These are phyloP conservation scores for Kodamaea kakaduensis DNA, from an alignment of 805 yeast genomes.

Conservation along the genomic window DNA sequence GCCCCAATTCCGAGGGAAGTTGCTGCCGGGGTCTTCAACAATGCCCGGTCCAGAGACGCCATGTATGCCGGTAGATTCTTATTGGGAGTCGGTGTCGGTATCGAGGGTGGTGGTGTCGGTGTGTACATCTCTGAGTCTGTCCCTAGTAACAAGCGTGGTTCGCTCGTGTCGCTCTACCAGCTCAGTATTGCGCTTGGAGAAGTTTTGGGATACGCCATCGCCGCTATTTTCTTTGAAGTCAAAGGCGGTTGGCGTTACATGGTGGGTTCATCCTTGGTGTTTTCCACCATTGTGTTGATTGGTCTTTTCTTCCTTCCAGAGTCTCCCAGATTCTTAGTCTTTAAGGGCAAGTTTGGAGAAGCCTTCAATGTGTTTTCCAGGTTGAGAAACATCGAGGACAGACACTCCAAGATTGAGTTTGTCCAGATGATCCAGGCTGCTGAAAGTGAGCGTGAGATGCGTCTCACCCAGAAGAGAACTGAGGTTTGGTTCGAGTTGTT, in stretches of 20 bases:
- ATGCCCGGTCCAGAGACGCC: conserved; percentile 27
- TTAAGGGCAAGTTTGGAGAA: conserved; percentile 53
- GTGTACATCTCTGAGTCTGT: conserved; percentile 59
- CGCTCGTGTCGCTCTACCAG: conserved; percentile 59
- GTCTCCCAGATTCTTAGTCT: conserved; percentile 79
- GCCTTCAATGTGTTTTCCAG: conserved; percentile 55
- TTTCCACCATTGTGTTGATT: conserved; percentile 20
- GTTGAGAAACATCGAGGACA: conserved; percentile 51
- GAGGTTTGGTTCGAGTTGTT: conserved; percentile 50
- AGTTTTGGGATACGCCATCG: conserved; percentile 59
- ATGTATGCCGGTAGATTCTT: conserved; percentile 54
- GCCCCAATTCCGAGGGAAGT: conserved; percentile 1
- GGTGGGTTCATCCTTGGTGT: conserved; percentile 60
- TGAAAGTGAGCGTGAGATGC: conserved; percentile 40
- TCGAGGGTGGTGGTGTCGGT: conserved; percentile 64
- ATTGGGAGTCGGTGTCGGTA: conserved; percentile 62
- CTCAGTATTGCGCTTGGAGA: conserved; percentile 65
- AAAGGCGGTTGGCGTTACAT: conserved; percentile 61
- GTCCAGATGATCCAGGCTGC: conserved; percentile 44
- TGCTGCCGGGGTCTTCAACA: not conserved
- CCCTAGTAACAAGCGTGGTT: conserved; percentile 57
- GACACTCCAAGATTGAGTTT: conserved; percentile 41
- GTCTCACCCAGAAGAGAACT: conserved; percentile 29
- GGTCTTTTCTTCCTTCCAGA: conserved; percentile 79
- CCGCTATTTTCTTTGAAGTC: conserved; percentile 57